A percentile compares a stretch with the other conserved stretches of the same genome.
Evolutionary conservation across 495 filamentous ascomycete genomes (phyloP).

Genomic region (Podospora pseudocomata): DNA sequence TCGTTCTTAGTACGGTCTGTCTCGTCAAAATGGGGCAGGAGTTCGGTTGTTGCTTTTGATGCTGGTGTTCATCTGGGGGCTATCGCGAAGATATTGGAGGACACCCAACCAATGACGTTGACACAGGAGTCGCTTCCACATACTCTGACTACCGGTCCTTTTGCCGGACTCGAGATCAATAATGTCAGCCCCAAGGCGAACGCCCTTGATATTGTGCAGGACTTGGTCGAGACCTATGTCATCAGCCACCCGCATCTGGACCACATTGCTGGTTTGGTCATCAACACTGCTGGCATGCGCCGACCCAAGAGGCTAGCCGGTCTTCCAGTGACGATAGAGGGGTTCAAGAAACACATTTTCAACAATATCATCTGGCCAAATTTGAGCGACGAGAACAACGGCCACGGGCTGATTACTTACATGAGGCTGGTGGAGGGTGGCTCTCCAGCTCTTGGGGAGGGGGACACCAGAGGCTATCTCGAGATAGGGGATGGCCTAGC

Average conservation of each 20-base stretch:
- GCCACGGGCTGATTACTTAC: constrained; percentile 87
- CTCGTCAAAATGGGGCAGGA: constrained; percentile 69
- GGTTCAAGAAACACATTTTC: constrained; percentile 90
- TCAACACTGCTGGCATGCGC: constrained; percentile 81
- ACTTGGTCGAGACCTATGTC: constrained; percentile 78
- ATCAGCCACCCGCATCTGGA: constrained; percentile 95
- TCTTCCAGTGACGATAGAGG: constrained; percentile 76
- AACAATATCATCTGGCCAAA: constrained; percentile 99
- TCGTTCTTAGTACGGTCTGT: constrained; percentile 82
- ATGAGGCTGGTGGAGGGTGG: constrained; percentile 85
- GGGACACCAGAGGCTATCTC: constrained; percentile 72
- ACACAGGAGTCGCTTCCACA: constrained; percentile 31
- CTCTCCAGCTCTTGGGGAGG: constrained; percentile 71
- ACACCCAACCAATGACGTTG: constrained; percentile 45
- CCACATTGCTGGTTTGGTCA: constrained; percentile 83
- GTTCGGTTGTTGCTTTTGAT: constrained; percentile 84
- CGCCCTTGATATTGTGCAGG: constrained; percentile 69
- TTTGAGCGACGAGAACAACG: constrained; percentile 90
- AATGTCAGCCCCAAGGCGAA: constrained; percentile 63
- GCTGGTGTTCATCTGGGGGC: constrained; percentile 85
- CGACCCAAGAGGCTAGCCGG: constrained; percentile 80
- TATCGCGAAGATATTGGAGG: constrained; percentile 67
- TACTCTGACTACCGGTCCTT: constrained; percentile 54
- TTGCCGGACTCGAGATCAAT: constrained; percentile 68
- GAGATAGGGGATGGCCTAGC: constrained; percentile 77